Evolutionary conservation across 257 asterid species (phyloP).

Genomic region (Osmanthus fragrans): DNA sequence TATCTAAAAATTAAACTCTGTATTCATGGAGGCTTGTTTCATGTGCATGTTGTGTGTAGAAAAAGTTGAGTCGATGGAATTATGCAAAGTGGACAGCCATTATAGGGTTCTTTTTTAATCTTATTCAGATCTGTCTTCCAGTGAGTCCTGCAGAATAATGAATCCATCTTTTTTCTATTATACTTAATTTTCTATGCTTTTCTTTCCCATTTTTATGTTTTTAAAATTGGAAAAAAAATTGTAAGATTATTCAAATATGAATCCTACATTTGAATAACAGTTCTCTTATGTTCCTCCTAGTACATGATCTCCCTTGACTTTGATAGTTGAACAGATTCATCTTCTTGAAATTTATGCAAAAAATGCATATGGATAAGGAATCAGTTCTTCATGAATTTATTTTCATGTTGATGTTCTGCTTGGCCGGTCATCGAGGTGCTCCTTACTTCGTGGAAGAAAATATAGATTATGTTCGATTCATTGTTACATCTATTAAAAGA

Average conservation of each 20-base stretch:
- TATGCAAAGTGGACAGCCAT: background rate
- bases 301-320: conserved; percentile 19
- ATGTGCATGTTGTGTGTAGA: conserved; percentile 39
- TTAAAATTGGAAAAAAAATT: background rate
- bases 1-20: background rate
- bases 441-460: background rate
- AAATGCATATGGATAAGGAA: background rate
- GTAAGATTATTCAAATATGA: conserved; percentile 12
- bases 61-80: background rate
- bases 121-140: conserved; percentile 33
- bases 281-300: conserved; percentile 12
- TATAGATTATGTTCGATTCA: background rate
- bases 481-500: background rate
- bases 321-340: background rate
- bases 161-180: background rate
- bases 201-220: background rate
- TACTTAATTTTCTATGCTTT: background rate
- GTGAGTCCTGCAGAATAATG: conserved; percentile 22
- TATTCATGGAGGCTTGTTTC: conserved; percentile 24
- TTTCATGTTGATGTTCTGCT: no score
- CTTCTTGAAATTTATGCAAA: background rate
- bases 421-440: no score
- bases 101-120: conserved; percentile 16
- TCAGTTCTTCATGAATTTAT: background rate
- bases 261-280: conserved; percentile 4